phyloP scores from a whole-genome alignment of 345 rosid species.

The Gossypium thurberi region DNA sequence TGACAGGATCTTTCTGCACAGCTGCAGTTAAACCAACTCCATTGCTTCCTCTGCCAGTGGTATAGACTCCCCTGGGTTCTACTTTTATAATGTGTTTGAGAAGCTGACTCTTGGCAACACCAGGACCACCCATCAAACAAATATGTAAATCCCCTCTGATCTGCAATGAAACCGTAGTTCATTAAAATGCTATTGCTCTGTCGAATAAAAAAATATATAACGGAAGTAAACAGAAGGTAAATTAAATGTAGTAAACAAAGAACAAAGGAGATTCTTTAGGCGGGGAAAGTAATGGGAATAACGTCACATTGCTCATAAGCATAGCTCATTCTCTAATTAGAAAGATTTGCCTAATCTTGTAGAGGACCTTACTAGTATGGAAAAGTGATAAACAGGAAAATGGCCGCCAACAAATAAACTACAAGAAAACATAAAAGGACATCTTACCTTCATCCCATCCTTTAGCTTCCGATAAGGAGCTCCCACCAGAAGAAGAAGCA shows the following conservation, averaged over 20 bases:
- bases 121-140: conserved; percentile 99
- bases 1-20: conserved; percentile 90
- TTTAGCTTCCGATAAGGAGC: conserved; percentile 91
- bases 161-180: conserved; percentile 34
- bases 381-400: neutral
- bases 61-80: conserved; percentile 90
- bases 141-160: conserved; percentile 95
- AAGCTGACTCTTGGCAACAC: conserved; percentile 98
- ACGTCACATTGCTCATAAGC: neutral
- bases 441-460: conserved; percentile 93
- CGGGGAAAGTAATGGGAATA: neutral
- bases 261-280: neutral
- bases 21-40: conserved; percentile 99
- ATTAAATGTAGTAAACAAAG: neutral
- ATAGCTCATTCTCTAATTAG: conserved; percentile 5
- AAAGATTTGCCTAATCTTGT: neutral
- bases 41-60: conserved; percentile 96
- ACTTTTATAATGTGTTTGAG: conserved; percentile 94
- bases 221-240: neutral
- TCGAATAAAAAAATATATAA: neutral
- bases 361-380: neutral
- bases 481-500: conserved; percentile 92
- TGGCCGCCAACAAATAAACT: neutral
- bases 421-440: neutral
- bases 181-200: neutral